Percentiles rank a stretch among this genome's conserved stretches.
Evolutionary conservation across 495 filamentous ascomycete genomes (phyloP).

Genomic region (Neohortaea acidophila): DNA sequence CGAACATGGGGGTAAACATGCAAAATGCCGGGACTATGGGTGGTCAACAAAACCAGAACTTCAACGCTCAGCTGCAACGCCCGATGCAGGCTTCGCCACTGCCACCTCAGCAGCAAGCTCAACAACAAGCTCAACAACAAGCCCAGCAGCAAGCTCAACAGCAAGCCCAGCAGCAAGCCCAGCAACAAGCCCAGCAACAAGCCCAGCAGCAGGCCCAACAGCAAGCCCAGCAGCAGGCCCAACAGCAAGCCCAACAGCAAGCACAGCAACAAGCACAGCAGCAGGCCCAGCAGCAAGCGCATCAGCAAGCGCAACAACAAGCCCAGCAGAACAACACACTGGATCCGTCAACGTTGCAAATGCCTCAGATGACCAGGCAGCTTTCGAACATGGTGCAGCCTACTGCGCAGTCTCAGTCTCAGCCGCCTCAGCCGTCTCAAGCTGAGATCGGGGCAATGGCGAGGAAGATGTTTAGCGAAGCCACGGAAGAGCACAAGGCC

Average conservation of each 20-base stretch:
- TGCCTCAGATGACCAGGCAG: conserved; percentile 10
- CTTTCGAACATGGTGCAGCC: conserved; percentile 10
- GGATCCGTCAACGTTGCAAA: conserved; percentile 14
- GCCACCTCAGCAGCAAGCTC: conserved; percentile 26
- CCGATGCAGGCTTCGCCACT: conserved; percentile 40
- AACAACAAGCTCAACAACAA: too few relatives aligned
- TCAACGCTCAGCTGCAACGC: conserved; percentile 38
- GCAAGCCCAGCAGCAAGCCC: too few relatives aligned
- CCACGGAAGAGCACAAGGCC: not conserved
- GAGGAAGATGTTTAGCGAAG: not conserved
- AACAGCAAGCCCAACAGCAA: too few relatives aligned
- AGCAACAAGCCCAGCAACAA: too few relatives aligned
- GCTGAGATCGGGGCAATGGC: not conserved
- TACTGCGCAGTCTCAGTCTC: conserved; percentile 18
- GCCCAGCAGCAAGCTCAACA: too few relatives aligned
- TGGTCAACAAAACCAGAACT: conserved; percentile 29
- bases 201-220: too few relatives aligned
- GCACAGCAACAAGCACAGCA: too few relatives aligned
- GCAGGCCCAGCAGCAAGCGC: too few relatives aligned
- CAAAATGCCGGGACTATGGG: conserved; percentile 5
- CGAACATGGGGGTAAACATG: conserved; percentile 1
- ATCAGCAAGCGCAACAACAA: too few relatives aligned
- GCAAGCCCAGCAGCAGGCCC: too few relatives aligned
- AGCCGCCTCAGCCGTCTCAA: not conserved
- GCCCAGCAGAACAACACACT: conserved; percentile 20